A percentile compares a stretch with the other conserved stretches of the same genome.
These are phyloP conservation scores for Backusella tarrabulga DNA, from an alignment of 192 early-diverging fungal species.

Conservation along the genomic window DNA sequence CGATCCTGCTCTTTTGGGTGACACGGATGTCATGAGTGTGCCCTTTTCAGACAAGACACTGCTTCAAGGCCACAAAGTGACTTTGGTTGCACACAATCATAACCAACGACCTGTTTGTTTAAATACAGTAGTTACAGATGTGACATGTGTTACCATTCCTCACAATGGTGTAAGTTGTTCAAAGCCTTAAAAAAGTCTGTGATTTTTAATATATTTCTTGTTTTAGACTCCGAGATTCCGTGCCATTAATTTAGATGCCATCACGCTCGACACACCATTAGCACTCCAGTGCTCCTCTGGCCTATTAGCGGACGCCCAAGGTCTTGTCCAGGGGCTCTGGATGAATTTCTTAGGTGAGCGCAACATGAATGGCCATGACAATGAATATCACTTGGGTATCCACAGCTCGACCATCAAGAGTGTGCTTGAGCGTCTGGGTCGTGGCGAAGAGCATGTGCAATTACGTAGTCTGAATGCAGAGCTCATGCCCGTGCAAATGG, in stretches of 20 bases:
- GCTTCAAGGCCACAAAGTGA: slow-evolving; percentile 63
- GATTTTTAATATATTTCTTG: neutral
- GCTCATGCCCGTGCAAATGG: slow-evolving; percentile 54
- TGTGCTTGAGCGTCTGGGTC: slow-evolving; percentile 43
- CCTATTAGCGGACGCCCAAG: slow-evolving; percentile 64
- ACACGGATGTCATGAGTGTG: slow-evolving; percentile 66
- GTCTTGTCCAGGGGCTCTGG: slow-evolving; percentile 73
- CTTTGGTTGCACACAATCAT: slow-evolving; percentile 57
- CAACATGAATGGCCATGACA: slow-evolving; percentile 58
- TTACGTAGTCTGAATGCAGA: slow-evolving; percentile 64
- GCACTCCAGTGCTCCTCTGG: slow-evolving; percentile 78
- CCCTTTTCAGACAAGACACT: slow-evolving; percentile 56
- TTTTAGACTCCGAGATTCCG: slow-evolving; percentile 60
- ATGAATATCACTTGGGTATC: slow-evolving; percentile 61
- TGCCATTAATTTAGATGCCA: slow-evolving; percentile 76
- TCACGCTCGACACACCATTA: slow-evolving; percentile 80
- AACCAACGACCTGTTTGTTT: slow-evolving; percentile 59
- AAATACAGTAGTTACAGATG: slow-evolving; percentile 61
- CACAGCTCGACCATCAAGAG: slow-evolving; percentile 54
- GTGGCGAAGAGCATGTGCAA: slow-evolving; percentile 43
- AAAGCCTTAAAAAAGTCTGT: neutral
- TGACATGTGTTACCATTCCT: slow-evolving; percentile 55
- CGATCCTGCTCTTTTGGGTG: slow-evolving; percentile 74
- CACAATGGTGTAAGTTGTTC: slow-evolving; percentile 42
- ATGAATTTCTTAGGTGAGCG: slow-evolving; percentile 73